Conservation (phyloP, 163 green algal species). For the Coccomyxa subellipsoidea region DNA sequence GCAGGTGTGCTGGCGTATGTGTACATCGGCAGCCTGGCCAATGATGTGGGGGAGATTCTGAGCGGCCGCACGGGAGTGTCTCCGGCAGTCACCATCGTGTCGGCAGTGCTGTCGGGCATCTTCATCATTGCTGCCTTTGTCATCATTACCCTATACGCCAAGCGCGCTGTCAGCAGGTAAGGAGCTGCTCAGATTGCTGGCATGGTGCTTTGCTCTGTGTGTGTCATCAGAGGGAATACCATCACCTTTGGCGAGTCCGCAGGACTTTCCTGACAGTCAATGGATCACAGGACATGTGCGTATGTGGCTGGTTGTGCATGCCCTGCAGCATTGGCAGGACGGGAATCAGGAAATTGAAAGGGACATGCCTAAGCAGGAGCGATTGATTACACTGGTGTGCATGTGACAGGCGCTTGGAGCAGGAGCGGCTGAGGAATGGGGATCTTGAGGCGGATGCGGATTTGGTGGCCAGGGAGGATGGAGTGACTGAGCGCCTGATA, state of each 20-base stretch:
- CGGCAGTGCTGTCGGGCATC: not conserved
- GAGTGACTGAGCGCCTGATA: not conserved
- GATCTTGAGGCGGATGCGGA: not conserved
- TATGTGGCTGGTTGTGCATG: not conserved
- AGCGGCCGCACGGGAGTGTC: not conserved
- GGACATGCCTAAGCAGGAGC: not conserved
- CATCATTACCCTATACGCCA: not conserved
- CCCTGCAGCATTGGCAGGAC: not conserved
- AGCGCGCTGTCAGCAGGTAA: constrained; percentile 7
- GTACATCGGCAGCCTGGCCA: constrained; percentile 6
- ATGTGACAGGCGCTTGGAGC: not conserved
- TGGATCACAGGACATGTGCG: too few species aligned
- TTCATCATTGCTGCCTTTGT: constrained; percentile 2
- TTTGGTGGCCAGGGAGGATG: not conserved
- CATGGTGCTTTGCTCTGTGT: not conserved
- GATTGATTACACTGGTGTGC: not conserved
- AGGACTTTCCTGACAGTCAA: too few species aligned
- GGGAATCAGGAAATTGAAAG: too few species aligned
- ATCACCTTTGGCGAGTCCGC: not conserved
- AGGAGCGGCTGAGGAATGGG: constrained; percentile 1
- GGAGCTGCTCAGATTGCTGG: not conserved
- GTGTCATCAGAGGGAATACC: not conserved
- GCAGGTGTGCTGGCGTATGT: constrained; percentile 14
- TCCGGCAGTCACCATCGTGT: not conserved
- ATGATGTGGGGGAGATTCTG: not conserved